Percentiles rank a stretch among this genome's conserved stretches.
Conservation (phyloP, 495 filamentous ascomycete species). For the Hyaloscypha bicolor region DNA sequence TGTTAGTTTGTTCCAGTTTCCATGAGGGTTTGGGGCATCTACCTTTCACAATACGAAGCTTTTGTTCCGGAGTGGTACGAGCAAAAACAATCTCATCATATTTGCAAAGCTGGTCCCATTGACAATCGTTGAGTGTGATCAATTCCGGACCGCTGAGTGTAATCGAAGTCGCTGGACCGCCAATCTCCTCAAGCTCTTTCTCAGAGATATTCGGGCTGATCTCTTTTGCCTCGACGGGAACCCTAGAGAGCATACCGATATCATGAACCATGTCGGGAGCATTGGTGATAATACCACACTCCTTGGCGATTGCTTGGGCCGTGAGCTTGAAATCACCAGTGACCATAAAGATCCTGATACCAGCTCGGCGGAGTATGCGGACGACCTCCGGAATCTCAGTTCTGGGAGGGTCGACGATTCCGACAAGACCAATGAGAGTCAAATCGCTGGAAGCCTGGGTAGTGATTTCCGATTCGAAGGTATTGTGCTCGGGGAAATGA, state of each 20-base stretch:
- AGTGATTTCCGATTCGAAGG: conserved; percentile 55
- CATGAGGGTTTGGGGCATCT: neutral
- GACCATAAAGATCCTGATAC: conserved; percentile 68
- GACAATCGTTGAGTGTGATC: conserved; percentile 51
- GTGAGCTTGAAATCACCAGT: conserved; percentile 76
- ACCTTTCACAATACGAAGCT: conserved; percentile 64
- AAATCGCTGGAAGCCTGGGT: conserved; percentile 50
- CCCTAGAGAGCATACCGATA: conserved; percentile 39
- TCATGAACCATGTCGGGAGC: conserved; percentile 38
- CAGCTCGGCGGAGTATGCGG: conserved; percentile 55
- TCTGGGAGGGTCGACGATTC: conserved; percentile 66
- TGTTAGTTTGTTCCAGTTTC: neutral
- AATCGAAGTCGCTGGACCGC: conserved; percentile 3
- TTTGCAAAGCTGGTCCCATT: conserved; percentile 57
- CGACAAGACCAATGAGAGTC: conserved; percentile 62
- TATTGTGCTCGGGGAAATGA: conserved; percentile 35
- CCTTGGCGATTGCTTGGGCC: conserved; percentile 64
- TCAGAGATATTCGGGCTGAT: neutral
- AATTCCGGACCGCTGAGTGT: conserved; percentile 59
- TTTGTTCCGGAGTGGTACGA: conserved; percentile 73
- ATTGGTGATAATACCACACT: conserved; percentile 64
- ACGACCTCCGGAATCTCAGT: conserved; percentile 64
- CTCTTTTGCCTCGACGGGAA: conserved; percentile 11
- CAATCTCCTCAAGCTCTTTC: conserved; percentile 1
- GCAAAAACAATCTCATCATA: conserved; percentile 69